These are phyloP conservation scores for Fusarium redolens DNA, from an alignment of 2,329 filamentous ascomycete genomes.

Conservation along the genomic window DNA sequence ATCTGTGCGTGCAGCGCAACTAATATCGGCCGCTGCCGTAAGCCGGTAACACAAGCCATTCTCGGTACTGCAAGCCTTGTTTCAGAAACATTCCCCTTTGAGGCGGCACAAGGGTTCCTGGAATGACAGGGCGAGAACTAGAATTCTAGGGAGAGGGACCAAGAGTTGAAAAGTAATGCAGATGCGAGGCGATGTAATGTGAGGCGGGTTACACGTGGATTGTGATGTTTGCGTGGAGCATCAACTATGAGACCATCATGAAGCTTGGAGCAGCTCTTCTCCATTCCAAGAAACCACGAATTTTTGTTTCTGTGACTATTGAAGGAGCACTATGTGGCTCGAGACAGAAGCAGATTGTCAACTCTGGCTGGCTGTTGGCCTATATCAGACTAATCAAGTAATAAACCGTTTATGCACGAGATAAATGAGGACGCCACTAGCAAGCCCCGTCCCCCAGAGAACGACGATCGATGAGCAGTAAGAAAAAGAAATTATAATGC, in stretches of 20 bases:
- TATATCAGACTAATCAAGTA: conserved; percentile 4
- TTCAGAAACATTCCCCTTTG: conserved; percentile 30
- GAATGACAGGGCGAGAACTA: conserved; percentile 23
- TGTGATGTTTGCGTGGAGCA: conserved; percentile 3
- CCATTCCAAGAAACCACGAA: not conserved
- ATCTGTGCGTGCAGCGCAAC: not conserved
- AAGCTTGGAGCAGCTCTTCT: not conserved
- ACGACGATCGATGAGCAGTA: not conserved
- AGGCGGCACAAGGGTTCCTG: not conserved
- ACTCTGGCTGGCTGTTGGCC: not conserved
- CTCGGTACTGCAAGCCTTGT: conserved; percentile 26
- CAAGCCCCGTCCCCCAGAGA: not conserved
- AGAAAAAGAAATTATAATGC: conserved; percentile 21
- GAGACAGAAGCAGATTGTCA: not conserved
- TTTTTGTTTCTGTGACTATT: too few relatives aligned
- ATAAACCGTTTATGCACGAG: not conserved
- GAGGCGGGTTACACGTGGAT: conserved; percentile 20
- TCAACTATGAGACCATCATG: not conserved
- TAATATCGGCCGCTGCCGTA: not conserved
- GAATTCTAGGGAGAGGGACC: conserved; percentile 20
- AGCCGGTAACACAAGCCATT: not conserved
- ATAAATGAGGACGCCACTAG: conserved; percentile 18
- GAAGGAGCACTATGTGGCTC: not conserved
- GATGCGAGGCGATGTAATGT: not conserved
- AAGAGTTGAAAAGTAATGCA: not conserved